Evolutionary conservation across 2,329 filamentous ascomycete genomes (phyloP).

Genomic region (Microthyrium microscopicum): DNA sequence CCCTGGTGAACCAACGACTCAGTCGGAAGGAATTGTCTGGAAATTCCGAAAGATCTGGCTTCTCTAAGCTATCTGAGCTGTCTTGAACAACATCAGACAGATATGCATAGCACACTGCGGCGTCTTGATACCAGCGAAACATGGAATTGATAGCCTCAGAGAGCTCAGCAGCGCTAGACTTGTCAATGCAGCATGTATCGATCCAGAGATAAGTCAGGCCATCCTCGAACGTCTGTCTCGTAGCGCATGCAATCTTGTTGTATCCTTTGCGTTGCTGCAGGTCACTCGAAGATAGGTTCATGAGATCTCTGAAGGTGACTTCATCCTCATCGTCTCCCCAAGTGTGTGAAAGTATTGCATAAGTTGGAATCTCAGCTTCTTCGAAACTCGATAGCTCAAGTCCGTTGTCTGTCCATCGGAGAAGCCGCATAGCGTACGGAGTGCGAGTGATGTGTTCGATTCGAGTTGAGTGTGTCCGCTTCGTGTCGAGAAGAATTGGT

Average conservation of each 20-base stretch:
- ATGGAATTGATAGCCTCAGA: too few species aligned
- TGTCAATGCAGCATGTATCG: conserved; percentile 7
- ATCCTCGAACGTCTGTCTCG: not conserved
- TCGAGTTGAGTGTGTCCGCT: too few species aligned
- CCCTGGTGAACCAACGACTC: conserved; percentile 8
- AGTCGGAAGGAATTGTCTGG: not conserved
- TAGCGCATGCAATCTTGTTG: conserved; percentile 1
- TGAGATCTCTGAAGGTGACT: conserved; percentile 5
- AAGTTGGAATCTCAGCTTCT: not conserved
- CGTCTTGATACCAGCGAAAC: conserved; percentile 19
- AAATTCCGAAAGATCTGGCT: not conserved
- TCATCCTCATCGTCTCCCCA: conserved; percentile 1
- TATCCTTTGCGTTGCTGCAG: not conserved
- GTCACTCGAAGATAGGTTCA: not conserved
- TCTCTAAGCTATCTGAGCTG: not conserved
- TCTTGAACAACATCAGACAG: conserved; percentile 14
- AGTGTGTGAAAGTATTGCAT: conserved; percentile 6
- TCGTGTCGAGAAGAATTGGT: too few species aligned
- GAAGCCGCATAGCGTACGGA: too few species aligned
- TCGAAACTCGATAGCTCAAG: not conserved
- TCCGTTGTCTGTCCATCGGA: too few species aligned
- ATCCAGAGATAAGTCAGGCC: conserved; percentile 4
- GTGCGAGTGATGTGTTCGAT: too few species aligned
- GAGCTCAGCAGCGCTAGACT: conserved; percentile 3
- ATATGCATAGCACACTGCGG: conserved; percentile 20